A percentile compares a stretch with the other conserved stretches of the same genome.
Evolutionary conservation across 805 yeast species (phyloP).

Genomic region (Cyberlindnera maritima): DNA sequence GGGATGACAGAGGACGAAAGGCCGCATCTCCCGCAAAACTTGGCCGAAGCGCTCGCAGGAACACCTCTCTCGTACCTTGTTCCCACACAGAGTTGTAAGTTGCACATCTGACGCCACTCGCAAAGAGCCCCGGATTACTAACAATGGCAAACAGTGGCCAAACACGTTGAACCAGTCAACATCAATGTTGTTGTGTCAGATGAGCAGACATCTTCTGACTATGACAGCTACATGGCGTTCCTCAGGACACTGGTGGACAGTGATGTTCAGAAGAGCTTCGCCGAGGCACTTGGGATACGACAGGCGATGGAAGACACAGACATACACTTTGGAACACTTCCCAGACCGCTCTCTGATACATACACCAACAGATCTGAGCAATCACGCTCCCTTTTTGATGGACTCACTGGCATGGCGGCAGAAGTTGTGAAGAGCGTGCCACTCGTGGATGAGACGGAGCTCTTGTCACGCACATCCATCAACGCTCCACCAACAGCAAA

Average conservation of each 20-base stretch:
- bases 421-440: constrained; percentile 1
- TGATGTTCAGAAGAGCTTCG: neutral
- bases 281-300: constrained; percentile 3
- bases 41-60: constrained; percentile 29
- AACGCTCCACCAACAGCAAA: neutral
- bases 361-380: neutral
- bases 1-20: neutral
- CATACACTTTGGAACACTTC: constrained; percentile 6
- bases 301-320: constrained; percentile 3
- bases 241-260: neutral
- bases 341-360: neutral
- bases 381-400: constrained; percentile 16
- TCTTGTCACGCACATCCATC: neutral
- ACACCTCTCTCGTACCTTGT: constrained; percentile 37
- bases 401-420: constrained; percentile 12
- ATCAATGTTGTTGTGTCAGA: neutral
- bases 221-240: neutral
- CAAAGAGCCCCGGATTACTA: constrained; percentile 3
- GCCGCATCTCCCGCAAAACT: constrained; percentile 19
- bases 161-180: constrained; percentile 1
- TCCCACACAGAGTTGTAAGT: constrained; percentile 40
- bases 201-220: constrained; percentile 3
- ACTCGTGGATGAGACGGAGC: constrained; percentile 4
- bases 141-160: constrained; percentile 11
- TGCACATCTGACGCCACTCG: neutral